Evolutionary conservation across 106 monocot species (phyloP).

Genomic region (Posidonia australis): DNA sequence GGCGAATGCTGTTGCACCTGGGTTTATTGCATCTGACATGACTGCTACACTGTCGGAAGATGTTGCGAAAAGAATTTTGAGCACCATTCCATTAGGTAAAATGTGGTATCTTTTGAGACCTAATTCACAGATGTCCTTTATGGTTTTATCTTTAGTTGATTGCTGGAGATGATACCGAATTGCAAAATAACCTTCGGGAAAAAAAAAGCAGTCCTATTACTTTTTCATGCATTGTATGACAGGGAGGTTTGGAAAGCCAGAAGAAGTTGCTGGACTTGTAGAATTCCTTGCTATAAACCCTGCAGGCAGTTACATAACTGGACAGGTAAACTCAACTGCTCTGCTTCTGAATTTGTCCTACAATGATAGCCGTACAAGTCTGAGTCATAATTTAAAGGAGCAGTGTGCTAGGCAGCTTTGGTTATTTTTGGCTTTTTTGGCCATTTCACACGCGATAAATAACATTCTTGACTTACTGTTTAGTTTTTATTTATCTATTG

Average conservation of each 20-base stretch:
- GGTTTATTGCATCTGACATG: conserved; percentile 87
- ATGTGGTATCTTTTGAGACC: not conserved
- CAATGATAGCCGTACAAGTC: no score
- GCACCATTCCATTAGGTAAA: conserved; percentile 64
- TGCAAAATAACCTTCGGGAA: no score
- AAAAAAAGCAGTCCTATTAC: not conserved
- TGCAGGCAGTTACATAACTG: conserved; percentile 65
- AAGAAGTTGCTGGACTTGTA: conserved; percentile 71
- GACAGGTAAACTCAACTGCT: conserved; percentile 38
- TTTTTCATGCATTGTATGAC: not conserved
- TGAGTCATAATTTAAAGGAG: no score
- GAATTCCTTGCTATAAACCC: conserved; percentile 64
- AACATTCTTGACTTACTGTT: no score
- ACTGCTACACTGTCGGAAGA: conserved; percentile 61
- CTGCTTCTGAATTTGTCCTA: not conserved
- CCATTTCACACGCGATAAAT: no score
- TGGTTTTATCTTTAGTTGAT: not conserved
- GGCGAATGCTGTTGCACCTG: conserved; percentile 89
- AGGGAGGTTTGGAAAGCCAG: conserved; percentile 66
- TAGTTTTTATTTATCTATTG: no score
- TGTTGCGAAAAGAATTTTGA: conserved; percentile 55
- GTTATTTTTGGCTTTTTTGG: no score
- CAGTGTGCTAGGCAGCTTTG: no score
- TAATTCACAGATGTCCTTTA: not conserved
- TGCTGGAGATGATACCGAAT: not conserved